Evolutionary conservation across 345 rosid species (phyloP), one percentile per base, ranked within the genome.

Genomic region (Carallia brachiata): DNA sequence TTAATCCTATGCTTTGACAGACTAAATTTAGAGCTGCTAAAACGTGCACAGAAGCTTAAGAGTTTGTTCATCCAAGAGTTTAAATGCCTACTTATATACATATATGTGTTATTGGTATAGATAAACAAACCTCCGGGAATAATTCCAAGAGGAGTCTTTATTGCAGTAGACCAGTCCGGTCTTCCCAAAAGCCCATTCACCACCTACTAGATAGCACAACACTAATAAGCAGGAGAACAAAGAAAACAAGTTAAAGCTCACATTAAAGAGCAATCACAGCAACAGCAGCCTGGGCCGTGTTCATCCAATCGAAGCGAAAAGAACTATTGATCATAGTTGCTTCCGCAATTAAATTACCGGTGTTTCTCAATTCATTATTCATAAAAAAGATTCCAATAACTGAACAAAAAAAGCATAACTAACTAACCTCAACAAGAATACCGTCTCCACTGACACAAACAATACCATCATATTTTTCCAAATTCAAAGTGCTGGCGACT

Each of bases 371-470:
- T 17, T 47, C 28, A 36, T 69, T 31, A 52, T 37, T 58, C 48
- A 27, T 54, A 53, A 62, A 65, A 58, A 56, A 15, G 44, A 36
- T 32, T 23, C 23, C 12, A 77, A 44, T 48, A 55, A 54, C 9
- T 39, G 62, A 63, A 66, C 3, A 3, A 78, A 36, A 52, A 61
- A 69, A 65, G 65, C 52, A 64, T 61, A 9, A 0, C 70, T 63
- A 75, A 78, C 84, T 67, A 48, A 95, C 99, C 97, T 95, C 99
- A 70, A 86, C 99, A 72, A 95, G 97, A 40, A 90, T 66, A 34
- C 97, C 99, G 54, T 95, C 99, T 7, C 99, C 99, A 17, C 99
- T 95, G 60, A 92, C 93, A 74, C 97, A 92, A 74, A 92, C 97
- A 76, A 95, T 82, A 37, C 97, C 99, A 70, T 95, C 97, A 36